phyloP scores from a whole-genome alignment of 441 rosid genomes.

The Euphorbia celastroides region DNA sequence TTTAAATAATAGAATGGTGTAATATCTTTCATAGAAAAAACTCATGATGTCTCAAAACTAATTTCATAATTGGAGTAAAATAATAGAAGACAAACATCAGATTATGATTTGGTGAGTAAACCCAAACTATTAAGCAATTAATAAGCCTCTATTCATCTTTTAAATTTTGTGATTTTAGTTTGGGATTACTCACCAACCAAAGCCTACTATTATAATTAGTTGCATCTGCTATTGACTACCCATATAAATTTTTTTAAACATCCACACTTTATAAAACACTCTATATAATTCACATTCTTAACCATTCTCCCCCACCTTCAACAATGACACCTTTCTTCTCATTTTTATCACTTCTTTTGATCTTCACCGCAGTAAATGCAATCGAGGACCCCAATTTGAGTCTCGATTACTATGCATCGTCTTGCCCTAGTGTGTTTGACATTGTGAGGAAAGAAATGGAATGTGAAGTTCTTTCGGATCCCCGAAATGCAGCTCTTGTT shows the following conservation, averaged over 20 bases:
- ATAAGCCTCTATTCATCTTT: not conserved
- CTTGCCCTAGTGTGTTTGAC: constrained; percentile 61
- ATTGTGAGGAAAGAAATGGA: constrained; percentile 72
- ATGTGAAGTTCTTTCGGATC: constrained; percentile 68
- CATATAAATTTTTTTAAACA: too few relatives aligned
- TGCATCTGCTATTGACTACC: constrained; percentile 77
- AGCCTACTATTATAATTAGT: constrained; percentile 42
- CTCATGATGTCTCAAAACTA: constrained; percentile 1
- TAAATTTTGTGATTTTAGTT: constrained; percentile 29
- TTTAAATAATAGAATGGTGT: not conserved
- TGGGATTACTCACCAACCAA: constrained; percentile 62
- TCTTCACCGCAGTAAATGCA: constrained; percentile 27
- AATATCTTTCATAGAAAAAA: not conserved
- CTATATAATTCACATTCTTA: constrained; percentile 39
- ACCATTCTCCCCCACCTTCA: constrained; percentile 34
- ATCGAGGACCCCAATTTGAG: constrained; percentile 46
- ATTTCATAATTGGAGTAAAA: too few relatives aligned
- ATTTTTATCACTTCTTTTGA: constrained; percentile 21
- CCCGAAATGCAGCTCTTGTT: constrained; percentile 69
- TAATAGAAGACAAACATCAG: constrained; percentile 24
- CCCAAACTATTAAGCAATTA: constrained; percentile 17
- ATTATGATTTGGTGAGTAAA: constrained; percentile 28
- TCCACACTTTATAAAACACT: constrained; percentile 31
- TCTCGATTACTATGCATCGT: constrained; percentile 57
- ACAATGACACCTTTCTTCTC: constrained; percentile 22